Base-by-base conservation (phyloP, 352 stramenopile species). In the Pythium vanterpoolii region DNA sequence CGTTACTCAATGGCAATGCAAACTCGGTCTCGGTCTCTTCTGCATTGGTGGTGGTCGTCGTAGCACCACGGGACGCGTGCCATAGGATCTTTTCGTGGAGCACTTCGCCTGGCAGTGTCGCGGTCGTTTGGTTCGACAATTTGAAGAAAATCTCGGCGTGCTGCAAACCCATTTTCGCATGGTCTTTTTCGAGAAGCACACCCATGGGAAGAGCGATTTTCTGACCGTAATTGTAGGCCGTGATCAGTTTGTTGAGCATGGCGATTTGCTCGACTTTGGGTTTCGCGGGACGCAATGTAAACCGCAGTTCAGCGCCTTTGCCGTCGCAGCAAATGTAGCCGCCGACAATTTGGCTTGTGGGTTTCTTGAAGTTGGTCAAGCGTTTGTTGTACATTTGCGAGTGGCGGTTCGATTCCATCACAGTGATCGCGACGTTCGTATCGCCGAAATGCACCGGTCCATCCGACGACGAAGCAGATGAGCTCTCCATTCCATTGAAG, bases 271-370 rank as follows among this genome's bases (percentile, higher is more conserved):
- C 77, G 19, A 95, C 72, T 30, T 75, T 67, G n/a, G 83, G 83
- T 48, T 79, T 83, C 1, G 66, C 65, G 0, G 85, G 85, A 51
- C 69, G 80, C 38, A 95, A 58, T 18, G 76, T 62, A 62, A 90
- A 95, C 19, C 71, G 66, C 42, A 95, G 64, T 61, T 89, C 83
- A 0, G 72, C 71, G 30, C 85, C 85, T 53, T 91, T 94, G 60
- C 85, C 85, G 52, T 94, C 85, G 58, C 81, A 94, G 81, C 85
- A 94, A 67, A 94, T 87, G 75, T 94, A 94, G 7, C 85, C 85
- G 30, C 85, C 85, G 16, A 64, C 64, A 56, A 94, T 93, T 46
- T 73, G 73, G 50, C 79, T 90, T 36, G 85, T 95, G 7, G 79
- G 78, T 46, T 95, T 95, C 60, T 95, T 95, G 36, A 90, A 95